A percentile compares a stretch with the other conserved stretches of the same genome.
Conservation (phyloP, 2,329 filamentous ascomycete species). For the Fusarium anguioides region DNA sequence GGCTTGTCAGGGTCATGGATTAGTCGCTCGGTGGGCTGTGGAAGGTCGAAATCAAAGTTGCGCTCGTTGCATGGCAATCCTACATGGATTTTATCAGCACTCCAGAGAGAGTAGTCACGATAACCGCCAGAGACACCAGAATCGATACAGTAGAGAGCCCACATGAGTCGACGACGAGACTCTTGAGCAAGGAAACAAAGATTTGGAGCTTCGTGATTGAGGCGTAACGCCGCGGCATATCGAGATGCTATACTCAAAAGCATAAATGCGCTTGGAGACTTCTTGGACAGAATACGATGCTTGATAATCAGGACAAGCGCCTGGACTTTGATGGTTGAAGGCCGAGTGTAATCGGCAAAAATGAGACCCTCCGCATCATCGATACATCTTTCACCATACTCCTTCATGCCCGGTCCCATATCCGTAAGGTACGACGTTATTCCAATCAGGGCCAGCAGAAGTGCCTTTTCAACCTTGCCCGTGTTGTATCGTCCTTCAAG, state of each 20-base stretch:
- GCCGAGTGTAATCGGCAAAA: constrained; percentile 63
- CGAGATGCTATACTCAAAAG: constrained; percentile 57
- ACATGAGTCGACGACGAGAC: constrained; percentile 57
- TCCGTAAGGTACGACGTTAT: constrained; percentile 68
- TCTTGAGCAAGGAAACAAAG: constrained; percentile 56
- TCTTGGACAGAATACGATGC: constrained; percentile 57
- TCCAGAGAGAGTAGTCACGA: constrained; percentile 58
- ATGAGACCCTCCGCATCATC: constrained; percentile 66
- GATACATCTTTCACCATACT: constrained; percentile 65
- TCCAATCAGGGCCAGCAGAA: constrained; percentile 65
- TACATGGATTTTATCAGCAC: constrained; percentile 55
- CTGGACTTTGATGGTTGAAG: constrained; percentile 67
- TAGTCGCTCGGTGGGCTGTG: constrained; percentile 65
- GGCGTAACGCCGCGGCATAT: constrained; percentile 56
- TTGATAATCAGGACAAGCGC: constrained; percentile 59
- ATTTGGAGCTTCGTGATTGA: constrained; percentile 57
- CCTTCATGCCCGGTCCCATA: constrained; percentile 62
- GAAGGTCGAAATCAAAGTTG: constrained; percentile 67
- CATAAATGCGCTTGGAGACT: constrained; percentile 59
- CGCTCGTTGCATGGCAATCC: constrained; percentile 57
- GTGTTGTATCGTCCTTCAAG: constrained; percentile 69
- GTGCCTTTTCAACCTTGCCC: constrained; percentile 65
- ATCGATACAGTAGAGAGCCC: constrained; percentile 58
- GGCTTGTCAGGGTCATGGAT: constrained; percentile 56
- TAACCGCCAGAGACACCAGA: constrained; percentile 56